Base-by-base conservation (phyloP, 768 basidiomycete species). In the Hortiboletus campestris region DNA sequence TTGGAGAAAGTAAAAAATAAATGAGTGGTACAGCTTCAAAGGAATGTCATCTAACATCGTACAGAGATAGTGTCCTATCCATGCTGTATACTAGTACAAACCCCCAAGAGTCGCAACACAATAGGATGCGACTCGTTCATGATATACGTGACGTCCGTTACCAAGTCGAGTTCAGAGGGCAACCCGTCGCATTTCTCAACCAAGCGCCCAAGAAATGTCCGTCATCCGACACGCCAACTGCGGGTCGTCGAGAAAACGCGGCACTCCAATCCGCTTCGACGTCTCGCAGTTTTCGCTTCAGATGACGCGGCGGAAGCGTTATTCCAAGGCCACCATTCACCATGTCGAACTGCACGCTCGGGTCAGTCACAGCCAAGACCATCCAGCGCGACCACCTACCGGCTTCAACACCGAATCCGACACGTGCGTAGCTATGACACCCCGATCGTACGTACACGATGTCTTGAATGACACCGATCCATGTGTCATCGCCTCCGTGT, bases 281-380 rank as follows among this genome's bases (percentile, higher is more conserved):
- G 36, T 61, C 66, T 14, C 43, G 35, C 22, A 51, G 29, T 22
- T 62, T 67, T 16, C 67, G 59, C 53, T 67, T 69, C 46, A 40
- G 35, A 41, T n/a, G 16, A 44, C 50, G 46, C 5, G 38, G 22
- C 6, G 58, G 44, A 10, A 62, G 25, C 29, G 35, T 45, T n/a
- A 64, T 58, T 1, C 54, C 44, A 35, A 53, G 53, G 3, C 44
- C 46, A 31, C 51, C 42, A 22, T 35, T 41, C n/a, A 28, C 19
- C 14, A 32, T 16, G 25, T 58, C 46, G 3, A 54, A 13, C 59
- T 60, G 28, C 8, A 5, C 12, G 13, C 17, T 34, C 28, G 5
- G 0, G 13, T 60, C 45, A 51, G 55, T 29, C 39, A 11, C 32
- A 12, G 16, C n/a, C 19, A 34, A 19, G 9, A 16, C 4, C 28